Evolutionary conservation across 768 basidiomycete genomes (phyloP), one percentile per base, ranked within the genome.

Genomic region (Tulasnella sp.): DNA sequence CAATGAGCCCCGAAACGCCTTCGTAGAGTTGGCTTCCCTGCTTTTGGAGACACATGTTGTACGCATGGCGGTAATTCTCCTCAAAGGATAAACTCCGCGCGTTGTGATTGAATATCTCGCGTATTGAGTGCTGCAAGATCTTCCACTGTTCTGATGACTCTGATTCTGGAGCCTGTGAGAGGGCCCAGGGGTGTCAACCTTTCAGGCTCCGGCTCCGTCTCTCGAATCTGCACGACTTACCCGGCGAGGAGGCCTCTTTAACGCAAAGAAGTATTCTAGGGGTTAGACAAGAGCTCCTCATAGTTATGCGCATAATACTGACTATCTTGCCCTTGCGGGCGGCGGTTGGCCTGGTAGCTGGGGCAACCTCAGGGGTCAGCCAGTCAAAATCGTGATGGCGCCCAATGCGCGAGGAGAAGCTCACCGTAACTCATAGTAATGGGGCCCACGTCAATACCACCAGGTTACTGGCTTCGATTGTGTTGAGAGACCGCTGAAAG

Each of bases 91-190:
- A 89, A 81, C 91, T 91, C 72, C 90, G 89, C 4, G 95, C 94
- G 84, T 97, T 95, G 84, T 97, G 94, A 81, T 94, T 92, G 83
- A 97, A 95, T 74, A 99, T 98, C 87, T 97, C 95, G 78, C 90
- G 88, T 81, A 99, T 96, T 80, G 98, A 98, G 79, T 87, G 86
- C 15, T 93, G 87, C 16, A 99, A 87, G 80, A 90, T 90, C 7
- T 87, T 83, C 94, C 96, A 98, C 61, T 92, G 96, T 80, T 93
- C 91, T 61, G 94, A 91, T 37, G 91, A 87, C n/a, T 93, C 82
- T 42, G 75, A 75, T 15, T 79, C 78, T n/a, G 90, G 88, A 13
- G 91, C 92, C 93, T 95, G 78, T 32, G 9, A 42, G 61, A 18
- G 61, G 15, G 32, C 26, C 26, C 7, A 26, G 29, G 29, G 61